Evolutionary conservation across 257 asterid genomes (phyloP).

Genomic region (Solanum gandarillasii): DNA sequence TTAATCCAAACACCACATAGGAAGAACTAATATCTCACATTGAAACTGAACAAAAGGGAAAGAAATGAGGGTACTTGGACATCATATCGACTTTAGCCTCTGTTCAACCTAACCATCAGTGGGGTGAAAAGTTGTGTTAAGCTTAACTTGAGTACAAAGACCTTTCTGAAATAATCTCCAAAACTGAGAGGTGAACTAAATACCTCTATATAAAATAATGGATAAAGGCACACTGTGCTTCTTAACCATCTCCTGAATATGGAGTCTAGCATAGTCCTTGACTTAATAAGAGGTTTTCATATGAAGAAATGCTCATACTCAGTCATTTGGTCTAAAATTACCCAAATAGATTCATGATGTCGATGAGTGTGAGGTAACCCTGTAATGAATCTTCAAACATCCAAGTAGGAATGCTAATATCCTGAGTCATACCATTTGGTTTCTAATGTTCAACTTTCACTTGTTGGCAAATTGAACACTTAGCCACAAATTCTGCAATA

Average conservation of each 20-base stretch:
- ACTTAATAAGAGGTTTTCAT: neutral
- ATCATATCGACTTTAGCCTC: neutral
- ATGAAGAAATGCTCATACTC: too few relatives aligned
- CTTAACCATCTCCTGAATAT: neutral
- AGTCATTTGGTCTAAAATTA: neutral
- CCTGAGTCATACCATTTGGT: neutral
- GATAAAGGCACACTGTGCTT: neutral
- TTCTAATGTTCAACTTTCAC: neutral
- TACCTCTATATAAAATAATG: neutral
- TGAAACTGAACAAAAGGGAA: neutral
- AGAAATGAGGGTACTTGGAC: neutral
- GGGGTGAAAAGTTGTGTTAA: neutral
- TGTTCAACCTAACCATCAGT: neutral
- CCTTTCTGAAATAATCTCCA: neutral
- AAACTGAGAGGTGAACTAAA: too few relatives aligned
- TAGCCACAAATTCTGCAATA: neutral
- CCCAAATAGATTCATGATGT: neutral
- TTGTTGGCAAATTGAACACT: neutral
- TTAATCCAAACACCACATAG: neutral
- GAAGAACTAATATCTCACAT: neutral
- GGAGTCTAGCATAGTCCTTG: neutral
- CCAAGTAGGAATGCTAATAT: neutral
- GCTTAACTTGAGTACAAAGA: neutral
- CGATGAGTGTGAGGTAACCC: neutral
- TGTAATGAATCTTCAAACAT: neutral